Evolutionary conservation across 805 yeast species (phyloP).

Genomic region (Yamadazyma tumulicola): DNA sequence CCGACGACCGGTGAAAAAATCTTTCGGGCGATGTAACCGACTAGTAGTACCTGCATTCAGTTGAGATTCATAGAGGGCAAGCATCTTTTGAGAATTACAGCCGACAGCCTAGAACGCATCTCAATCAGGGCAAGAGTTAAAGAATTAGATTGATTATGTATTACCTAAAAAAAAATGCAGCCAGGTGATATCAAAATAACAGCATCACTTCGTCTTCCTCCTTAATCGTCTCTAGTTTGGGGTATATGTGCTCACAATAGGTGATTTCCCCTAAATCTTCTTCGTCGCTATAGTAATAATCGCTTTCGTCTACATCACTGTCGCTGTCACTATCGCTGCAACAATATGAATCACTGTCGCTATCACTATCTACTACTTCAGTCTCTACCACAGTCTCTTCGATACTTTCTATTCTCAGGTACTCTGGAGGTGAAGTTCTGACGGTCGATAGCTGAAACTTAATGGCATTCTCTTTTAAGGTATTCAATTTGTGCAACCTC

Average conservation of each 20-base stretch:
- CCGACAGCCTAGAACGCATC: too few species aligned
- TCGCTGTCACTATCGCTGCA: slow-evolving; percentile 1
- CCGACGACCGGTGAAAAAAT: too few species aligned
- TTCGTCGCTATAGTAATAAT: not conserved
- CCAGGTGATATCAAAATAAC: too few species aligned
- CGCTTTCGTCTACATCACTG: not conserved
- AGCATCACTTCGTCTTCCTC: not conserved
- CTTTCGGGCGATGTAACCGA: too few species aligned
- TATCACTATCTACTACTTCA: not conserved
- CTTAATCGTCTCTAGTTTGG: not conserved
- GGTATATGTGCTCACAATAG: not conserved
- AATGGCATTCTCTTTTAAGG: not conserved
- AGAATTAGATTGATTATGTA: too few species aligned
- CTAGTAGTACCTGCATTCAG: too few species aligned
- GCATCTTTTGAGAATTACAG: too few species aligned
- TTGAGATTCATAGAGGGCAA: too few species aligned
- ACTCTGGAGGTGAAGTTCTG: too few species aligned
- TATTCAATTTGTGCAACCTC: not conserved
- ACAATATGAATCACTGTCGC: not conserved
- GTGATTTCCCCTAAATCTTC: not conserved
- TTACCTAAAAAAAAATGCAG: too few species aligned
- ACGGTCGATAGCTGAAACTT: not conserved
- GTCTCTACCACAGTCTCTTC: not conserved
- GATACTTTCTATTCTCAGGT: not conserved
- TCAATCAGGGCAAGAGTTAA: too few species aligned